phyloP scores from a whole-genome alignment of 148 eudicot species.

The Camellia granthamiana region DNA sequence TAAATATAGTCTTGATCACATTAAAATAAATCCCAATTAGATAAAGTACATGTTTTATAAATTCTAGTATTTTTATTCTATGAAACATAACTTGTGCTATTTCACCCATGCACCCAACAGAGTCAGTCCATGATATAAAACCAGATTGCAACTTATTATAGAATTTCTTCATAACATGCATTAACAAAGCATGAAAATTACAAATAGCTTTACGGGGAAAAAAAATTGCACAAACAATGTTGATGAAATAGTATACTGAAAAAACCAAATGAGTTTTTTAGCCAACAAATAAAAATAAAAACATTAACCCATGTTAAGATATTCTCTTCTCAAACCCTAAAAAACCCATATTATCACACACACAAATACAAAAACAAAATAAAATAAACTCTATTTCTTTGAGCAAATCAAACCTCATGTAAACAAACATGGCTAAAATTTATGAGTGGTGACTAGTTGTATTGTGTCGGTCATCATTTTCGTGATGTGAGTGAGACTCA shows the following conservation, averaged over 20 bases:
- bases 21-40: too few relatives aligned
- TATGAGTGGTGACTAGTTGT: constrained; percentile 54
- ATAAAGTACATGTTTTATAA: too few relatives aligned
- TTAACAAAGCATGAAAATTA: constrained; percentile 5
- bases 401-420: constrained; percentile 40
- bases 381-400: constrained; percentile 5
- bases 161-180: constrained; percentile 1
- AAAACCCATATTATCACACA: constrained; percentile 39
- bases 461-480: constrained; percentile 59
- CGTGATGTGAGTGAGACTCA: constrained; percentile 61
- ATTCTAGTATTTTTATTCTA: too few relatives aligned
- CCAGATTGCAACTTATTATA: not conserved
- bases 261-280: not conserved
- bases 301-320: not conserved
- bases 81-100: not conserved
- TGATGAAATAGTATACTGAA: constrained; percentile 3
- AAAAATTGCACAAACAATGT: constrained; percentile 15
- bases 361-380: not conserved
- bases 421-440: constrained; percentile 12
- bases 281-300: too few relatives aligned
- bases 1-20: too few relatives aligned
- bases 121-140: not conserved
- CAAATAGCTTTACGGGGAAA: not conserved
- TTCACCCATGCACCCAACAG: not conserved
- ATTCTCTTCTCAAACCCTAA: constrained; percentile 32